Conservation (phyloP, 306 rosid species). For the Ziziphus jujuba region DNA sequence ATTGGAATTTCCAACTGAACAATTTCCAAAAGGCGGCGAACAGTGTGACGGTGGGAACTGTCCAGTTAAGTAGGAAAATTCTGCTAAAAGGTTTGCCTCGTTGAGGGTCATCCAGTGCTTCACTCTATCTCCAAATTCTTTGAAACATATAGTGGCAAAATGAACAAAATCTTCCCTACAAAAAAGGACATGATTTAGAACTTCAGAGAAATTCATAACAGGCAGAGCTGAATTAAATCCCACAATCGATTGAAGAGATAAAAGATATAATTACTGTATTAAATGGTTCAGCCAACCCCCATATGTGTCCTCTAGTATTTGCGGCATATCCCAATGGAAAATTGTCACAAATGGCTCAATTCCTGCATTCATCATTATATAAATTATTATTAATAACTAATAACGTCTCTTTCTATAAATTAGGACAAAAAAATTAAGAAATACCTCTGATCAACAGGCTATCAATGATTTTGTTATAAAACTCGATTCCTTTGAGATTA, state of each 20-base stretch:
- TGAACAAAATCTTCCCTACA: conserved; percentile 19
- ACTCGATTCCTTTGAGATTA: conserved; percentile 46
- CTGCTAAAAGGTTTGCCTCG: conserved; percentile 13
- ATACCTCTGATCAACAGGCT: conserved; percentile 50
- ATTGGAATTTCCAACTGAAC: conserved; percentile 53
- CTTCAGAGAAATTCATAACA: no score
- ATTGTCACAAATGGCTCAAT: conserved; percentile 44
- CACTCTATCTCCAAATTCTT: conserved; percentile 20
- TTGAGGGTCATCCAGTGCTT: conserved; percentile 23
- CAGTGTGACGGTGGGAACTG: conserved; percentile 50
- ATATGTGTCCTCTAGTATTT: conserved; percentile 1
- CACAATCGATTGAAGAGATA: no score
- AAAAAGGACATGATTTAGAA: not conserved
- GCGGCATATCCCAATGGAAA: conserved; percentile 9
- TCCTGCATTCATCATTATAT: no score
- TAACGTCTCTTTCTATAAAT: not conserved
- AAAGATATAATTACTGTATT: not conserved
- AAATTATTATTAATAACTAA: no score
- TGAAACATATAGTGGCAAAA: conserved; percentile 22
- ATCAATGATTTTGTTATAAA: conserved; percentile 63
- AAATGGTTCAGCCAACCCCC: conserved; percentile 13
- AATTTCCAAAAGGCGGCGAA: conserved; percentile 69
- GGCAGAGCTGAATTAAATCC: not conserved
- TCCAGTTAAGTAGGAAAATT: conserved; percentile 11
- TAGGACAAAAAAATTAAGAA: no score